A percentile compares a stretch with the other conserved stretches of the same genome.
Evolutionary conservation across 495 filamentous ascomycete species (phyloP).

Genomic region (Tuber microsphaerosporum): DNA sequence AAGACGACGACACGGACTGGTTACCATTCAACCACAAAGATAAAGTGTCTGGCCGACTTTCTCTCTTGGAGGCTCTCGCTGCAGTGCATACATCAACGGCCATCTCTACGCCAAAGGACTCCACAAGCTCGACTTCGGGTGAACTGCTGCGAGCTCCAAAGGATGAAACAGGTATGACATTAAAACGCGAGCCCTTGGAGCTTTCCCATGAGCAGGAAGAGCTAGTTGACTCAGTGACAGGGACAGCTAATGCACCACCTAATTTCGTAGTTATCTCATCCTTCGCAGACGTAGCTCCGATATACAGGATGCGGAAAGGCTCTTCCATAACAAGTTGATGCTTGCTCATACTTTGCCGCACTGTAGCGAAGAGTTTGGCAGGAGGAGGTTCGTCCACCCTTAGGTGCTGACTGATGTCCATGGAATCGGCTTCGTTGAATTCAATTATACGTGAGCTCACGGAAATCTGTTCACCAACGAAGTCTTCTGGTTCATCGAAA

Average conservation of each 20-base stretch:
- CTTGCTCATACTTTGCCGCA: slow-evolving; percentile 67
- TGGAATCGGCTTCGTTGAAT: slow-evolving; percentile 51
- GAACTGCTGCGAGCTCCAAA: slow-evolving; percentile 57
- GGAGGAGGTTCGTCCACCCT: slow-evolving; percentile 27
- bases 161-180: slow-evolving; percentile 65
- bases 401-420: slow-evolving; percentile 45
- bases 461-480: slow-evolving; percentile 51
- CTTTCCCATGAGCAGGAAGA: slow-evolving; percentile 48
- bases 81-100: slow-evolving; percentile 64
- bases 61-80: slow-evolving; percentile 47
- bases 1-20: slow-evolving; percentile 46
- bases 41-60: slow-evolving; percentile 47
- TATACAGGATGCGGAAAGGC: slow-evolving; percentile 63
- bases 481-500: slow-evolving; percentile 54
- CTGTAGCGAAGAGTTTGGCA: slow-evolving; percentile 49
- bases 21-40: slow-evolving; percentile 57
- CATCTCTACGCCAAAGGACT: slow-evolving; percentile 60
- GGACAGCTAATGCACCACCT: slow-evolving; percentile 54
- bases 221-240: slow-evolving; percentile 46
- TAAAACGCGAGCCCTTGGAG: slow-evolving; percentile 53
- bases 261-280: slow-evolving; percentile 70
- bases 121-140: slow-evolving; percentile 68
- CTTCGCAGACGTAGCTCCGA: slow-evolving; percentile 57
- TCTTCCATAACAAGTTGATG: slow-evolving; percentile 56
- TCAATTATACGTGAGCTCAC: slow-evolving; percentile 59